Evolutionary conservation across 139 green algal species (phyloP).

Genomic region (Picochlorum sp.): DNA sequence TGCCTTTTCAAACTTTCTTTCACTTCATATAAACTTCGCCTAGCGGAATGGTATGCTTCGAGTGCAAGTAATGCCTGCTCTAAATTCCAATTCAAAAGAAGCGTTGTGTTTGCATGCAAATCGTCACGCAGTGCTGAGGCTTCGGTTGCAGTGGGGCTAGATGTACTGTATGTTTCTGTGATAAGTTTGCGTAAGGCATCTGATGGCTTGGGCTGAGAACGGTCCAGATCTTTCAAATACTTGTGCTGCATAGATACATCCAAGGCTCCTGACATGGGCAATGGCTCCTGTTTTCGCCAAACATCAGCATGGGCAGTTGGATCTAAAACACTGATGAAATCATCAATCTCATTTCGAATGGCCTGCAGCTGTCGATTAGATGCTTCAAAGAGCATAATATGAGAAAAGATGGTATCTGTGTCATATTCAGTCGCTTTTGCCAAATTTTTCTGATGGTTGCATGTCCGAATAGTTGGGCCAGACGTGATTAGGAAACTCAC

Average conservation of each 20-base stretch:
- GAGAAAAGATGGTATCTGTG: no score
- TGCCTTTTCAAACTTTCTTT: conserved; percentile 20
- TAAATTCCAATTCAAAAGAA: conserved; percentile 39
- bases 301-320: not conserved
- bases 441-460: conserved; percentile 16
- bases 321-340: not conserved
- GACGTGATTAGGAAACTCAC: conserved; percentile 24
- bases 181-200: no score
- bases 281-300: not conserved
- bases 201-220: no score
- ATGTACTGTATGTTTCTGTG: no score
- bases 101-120: not conserved
- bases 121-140: no score
- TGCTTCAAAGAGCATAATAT: not conserved
- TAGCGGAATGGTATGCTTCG: conserved; percentile 14
- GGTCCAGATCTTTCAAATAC: no score
- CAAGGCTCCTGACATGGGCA: not conserved
- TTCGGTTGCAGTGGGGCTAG: no score
- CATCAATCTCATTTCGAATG: not conserved
- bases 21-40: conserved; percentile 12
- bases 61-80: conserved; percentile 28
- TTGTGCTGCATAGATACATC: no score
- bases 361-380: not conserved
- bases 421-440: conserved; percentile 1
- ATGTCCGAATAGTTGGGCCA: conserved; percentile 14